Conservation (phyloP, 805 yeast genomes). For the Candida tallmaniae region DNA sequence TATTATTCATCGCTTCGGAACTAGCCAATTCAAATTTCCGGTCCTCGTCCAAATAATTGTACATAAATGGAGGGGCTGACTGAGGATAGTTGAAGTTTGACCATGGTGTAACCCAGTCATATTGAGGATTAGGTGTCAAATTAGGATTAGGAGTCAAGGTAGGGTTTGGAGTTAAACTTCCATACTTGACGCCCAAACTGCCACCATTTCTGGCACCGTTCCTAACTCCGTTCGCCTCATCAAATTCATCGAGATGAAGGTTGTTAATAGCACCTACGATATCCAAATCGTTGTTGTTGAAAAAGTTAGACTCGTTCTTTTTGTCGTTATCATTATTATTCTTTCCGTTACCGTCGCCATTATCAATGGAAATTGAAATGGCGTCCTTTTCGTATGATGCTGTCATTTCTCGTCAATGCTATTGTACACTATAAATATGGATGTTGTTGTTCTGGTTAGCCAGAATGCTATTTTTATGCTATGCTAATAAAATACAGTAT, state of each 20-base stretch:
- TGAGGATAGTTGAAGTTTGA: conserved; percentile 26
- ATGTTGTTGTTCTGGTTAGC: too few relatives aligned
- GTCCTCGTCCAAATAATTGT: conserved; percentile 2
- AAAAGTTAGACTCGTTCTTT: background rate
- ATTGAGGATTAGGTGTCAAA: conserved; percentile 17
- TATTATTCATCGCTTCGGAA: background rate
- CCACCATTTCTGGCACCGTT: background rate
- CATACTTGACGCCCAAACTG: background rate
- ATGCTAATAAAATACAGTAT: too few relatives aligned
- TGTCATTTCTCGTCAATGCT: conserved; percentile 5
- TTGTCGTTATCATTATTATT: background rate
- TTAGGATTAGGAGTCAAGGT: conserved; percentile 16
- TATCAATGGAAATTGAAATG: background rate
- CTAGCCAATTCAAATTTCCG: background rate
- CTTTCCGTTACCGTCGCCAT: background rate
- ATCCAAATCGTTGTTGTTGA: conserved; percentile 25
- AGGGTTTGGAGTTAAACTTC: background rate
- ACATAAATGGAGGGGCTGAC: conserved; percentile 32
- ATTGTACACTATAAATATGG: conserved; percentile 1
- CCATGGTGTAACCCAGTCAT: conserved; percentile 7
- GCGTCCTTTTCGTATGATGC: conserved; percentile 1
- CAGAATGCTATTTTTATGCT: too few relatives aligned
- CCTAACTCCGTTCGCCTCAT: background rate
- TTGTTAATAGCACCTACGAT: conserved; percentile 46
- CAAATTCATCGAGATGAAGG: conserved; percentile 38